Evolutionary conservation across 1,139 yeast genomes (phyloP).

Genomic region (Arxiozyma telluris): DNA sequence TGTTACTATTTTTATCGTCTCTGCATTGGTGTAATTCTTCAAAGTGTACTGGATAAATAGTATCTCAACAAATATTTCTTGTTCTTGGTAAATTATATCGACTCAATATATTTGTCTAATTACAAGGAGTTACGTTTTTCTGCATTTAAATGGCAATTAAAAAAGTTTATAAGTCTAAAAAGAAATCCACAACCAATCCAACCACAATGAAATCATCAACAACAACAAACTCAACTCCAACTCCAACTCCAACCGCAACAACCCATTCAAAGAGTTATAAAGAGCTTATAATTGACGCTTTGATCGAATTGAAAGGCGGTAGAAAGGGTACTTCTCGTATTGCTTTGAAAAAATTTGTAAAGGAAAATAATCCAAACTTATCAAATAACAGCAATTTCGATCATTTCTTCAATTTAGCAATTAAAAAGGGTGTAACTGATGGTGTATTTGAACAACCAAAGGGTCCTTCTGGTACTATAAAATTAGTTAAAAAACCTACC

Average conservation of each 20-base stretch:
- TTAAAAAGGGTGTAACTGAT: constrained; percentile 70
- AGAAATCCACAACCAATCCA: constrained; percentile 3
- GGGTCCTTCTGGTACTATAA: constrained; percentile 47
- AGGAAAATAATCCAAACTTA: constrained; percentile 36
- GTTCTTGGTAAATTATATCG: no score
- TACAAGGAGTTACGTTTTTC: constrained; percentile 1
- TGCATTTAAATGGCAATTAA: constrained; percentile 1
- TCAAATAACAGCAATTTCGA: constrained; percentile 58
- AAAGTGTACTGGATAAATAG: no score
- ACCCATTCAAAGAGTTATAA: constrained; percentile 17
- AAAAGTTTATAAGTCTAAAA: constrained; percentile 4
- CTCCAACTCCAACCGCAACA: constrained; percentile 2
- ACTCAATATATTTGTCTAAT: background rate
- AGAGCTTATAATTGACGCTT: constrained; percentile 75
- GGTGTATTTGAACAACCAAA: constrained; percentile 80
- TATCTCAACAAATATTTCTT: no score
- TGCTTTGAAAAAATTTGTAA: constrained; percentile 67
- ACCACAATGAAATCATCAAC: background rate
- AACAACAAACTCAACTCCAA: no score
- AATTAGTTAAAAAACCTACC: constrained; percentile 19
- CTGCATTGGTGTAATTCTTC: no score
- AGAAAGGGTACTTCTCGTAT: constrained; percentile 81
- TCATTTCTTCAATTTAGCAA: constrained; percentile 66
- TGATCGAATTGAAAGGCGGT: constrained; percentile 55
- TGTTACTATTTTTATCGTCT: no score